Conservation (phyloP, 2,329 filamentous ascomycete species). For the Fusarium sp. region DNA sequence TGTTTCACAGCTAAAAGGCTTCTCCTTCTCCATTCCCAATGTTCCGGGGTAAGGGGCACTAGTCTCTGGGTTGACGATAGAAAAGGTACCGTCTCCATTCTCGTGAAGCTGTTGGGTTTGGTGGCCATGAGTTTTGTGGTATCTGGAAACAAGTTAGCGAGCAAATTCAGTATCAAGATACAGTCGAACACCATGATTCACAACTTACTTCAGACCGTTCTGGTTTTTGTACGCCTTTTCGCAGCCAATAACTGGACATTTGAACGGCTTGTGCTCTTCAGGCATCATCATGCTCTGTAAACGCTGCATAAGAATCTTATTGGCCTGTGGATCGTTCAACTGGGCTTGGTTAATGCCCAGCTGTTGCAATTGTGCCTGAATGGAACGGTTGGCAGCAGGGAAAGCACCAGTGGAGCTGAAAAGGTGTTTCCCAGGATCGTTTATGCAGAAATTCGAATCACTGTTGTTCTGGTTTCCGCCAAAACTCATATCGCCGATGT, state of each 20-base stretch:
- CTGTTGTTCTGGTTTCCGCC: slow-evolving; percentile 54
- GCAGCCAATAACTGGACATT: slow-evolving; percentile 96
- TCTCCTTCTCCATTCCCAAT: slow-evolving; percentile 99
- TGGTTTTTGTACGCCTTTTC: slow-evolving; percentile 99
- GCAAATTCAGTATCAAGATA: not conserved
- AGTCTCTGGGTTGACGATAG: slow-evolving; percentile 96
- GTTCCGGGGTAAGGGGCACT: slow-evolving; percentile 94
- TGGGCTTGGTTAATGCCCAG: slow-evolving; percentile 80
- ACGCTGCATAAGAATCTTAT: slow-evolving; percentile 64
- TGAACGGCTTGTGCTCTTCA: slow-evolving; percentile 97
- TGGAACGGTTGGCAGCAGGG: slow-evolving; percentile 69
- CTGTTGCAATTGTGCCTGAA: slow-evolving; percentile 74
- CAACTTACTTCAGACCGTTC: slow-evolving; percentile 89
- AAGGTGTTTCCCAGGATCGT: slow-evolving; percentile 92
- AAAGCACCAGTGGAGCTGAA: slow-evolving; percentile 85
- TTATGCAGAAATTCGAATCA: slow-evolving; percentile 72
- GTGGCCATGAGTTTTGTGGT: slow-evolving; percentile 86
- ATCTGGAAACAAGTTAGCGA: slow-evolving; percentile 54
- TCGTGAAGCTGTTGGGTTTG: slow-evolving; percentile 97
- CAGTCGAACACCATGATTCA: not conserved
- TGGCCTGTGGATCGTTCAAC: slow-evolving; percentile 81
- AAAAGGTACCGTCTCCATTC: slow-evolving; percentile 96
- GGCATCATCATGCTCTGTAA: slow-evolving; percentile 71
- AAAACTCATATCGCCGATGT: slow-evolving; percentile 63
- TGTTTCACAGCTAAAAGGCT: slow-evolving; percentile 96